A percentile compares a stretch with the other conserved stretches of the same genome.
Evolutionary conservation across 2,329 filamentous ascomycete species (phyloP).

Genomic region (Whalleya microplaca): DNA sequence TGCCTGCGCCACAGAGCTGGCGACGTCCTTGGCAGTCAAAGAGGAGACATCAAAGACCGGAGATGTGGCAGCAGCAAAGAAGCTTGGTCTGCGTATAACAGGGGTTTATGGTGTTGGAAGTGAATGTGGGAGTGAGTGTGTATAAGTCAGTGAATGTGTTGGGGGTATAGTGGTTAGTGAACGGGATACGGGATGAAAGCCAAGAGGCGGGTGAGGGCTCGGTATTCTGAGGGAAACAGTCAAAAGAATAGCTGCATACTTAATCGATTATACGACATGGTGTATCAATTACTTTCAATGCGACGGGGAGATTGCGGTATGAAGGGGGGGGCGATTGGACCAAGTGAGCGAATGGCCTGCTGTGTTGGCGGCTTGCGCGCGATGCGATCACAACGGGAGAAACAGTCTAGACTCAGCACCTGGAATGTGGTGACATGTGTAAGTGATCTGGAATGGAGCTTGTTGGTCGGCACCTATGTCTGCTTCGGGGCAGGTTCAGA

Average conservation of each 20-base stretch:
- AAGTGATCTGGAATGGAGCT: constrained; percentile 10
- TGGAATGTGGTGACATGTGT: constrained; percentile 19
- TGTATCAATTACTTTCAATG: constrained; percentile 30
- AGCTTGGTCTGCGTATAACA: constrained; percentile 13
- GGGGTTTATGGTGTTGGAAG: neutral
- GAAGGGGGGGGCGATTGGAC: constrained; percentile 20
- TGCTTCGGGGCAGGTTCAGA: constrained; percentile 13
- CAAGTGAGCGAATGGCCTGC: constrained; percentile 20
- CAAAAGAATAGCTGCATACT: constrained; percentile 57
- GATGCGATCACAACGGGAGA: constrained; percentile 17
- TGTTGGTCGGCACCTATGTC: constrained; percentile 9
- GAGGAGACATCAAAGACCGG: neutral
- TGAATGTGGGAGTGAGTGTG: constrained; percentile 4
- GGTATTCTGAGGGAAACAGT: constrained; percentile 10
- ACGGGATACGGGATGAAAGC: neutral
- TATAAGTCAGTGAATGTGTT: too few species aligned
- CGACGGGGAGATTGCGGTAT: constrained; percentile 19
- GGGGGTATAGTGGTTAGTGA: too few species aligned
- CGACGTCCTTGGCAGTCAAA: constrained; percentile 12
- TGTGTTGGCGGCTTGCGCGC: constrained; percentile 16
- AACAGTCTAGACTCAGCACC: constrained; percentile 4
- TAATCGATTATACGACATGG: constrained; percentile 76
- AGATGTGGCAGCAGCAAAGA: constrained; percentile 10
- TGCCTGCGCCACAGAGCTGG: constrained; percentile 21
- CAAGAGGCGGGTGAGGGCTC: neutral